Base-by-base conservation (phyloP, 1,284 basidiomycete genomes). In the Tilletia setariae region DNA sequence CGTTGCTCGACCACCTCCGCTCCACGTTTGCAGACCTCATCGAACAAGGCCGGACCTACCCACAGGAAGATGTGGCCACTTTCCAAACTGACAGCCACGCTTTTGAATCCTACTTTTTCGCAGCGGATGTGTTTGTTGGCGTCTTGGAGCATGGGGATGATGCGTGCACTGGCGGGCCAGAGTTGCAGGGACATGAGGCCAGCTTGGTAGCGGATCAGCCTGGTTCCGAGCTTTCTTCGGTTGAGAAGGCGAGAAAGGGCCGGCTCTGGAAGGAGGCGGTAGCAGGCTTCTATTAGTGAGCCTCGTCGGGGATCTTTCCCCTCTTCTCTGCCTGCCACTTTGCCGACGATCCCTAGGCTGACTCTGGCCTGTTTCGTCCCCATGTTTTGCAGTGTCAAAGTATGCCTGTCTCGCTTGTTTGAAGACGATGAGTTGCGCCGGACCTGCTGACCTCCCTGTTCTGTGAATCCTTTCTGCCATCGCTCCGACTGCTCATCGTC, bases 181-280 rank as follows among this genome's bases (percentile, higher is more conserved):
- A 53, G 4, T 23, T 63, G 2, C n/a, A 63, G 25, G 62, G 42
- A 3, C 21, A 9, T 21, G 42, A 63, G 21, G 62, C 23, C 11
- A 63, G n/a, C 11, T 13, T 46, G 23, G n/a, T 63, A n/a, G 30
- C 21, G 23, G 23, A 19, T n/a, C n/a, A 42, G n/a, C 15, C 7
- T 2, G 21, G 8, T 4, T 13, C 35, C 2, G 15, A 28, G 23
- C 44, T 21, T 35, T 46, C 64, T 28, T 25, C 19, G 16, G 28
- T 61, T 4, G 56, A 61, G 13, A 30, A 25, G 30, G 56, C 56
- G 9, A 25, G 56, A 16, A 32, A 40, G 15, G 56, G 56, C 28
- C 23, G 56, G n/a, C 19, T 82, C 19, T 91, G 90, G 90, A 85
- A 88, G 72, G 87, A 89, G 19, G 88, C 86, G 75, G 82, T 94